Evolutionary conservation across 2,329 filamentous ascomycete genomes (phyloP).

Genomic region (Penicillium sp.): DNA sequence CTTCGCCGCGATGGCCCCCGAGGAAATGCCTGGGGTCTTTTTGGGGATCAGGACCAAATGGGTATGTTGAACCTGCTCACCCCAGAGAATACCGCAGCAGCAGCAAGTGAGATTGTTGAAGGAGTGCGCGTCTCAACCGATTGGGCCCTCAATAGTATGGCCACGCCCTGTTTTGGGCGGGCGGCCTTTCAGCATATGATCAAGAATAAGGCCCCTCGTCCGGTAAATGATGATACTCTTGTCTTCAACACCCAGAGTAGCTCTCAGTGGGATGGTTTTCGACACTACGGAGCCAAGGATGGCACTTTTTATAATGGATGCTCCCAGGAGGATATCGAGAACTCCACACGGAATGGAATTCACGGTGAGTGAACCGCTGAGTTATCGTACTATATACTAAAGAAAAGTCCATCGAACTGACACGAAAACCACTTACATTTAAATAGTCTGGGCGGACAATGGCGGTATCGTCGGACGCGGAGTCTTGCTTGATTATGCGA

Average conservation of each 20-base stretch:
- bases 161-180: slow-evolving; percentile 60
- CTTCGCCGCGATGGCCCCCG: slow-evolving; percentile 55
- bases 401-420: no score
- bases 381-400: no score
- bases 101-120: slow-evolving; percentile 50
- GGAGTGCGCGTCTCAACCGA: slow-evolving; percentile 58
- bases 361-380: slow-evolving; percentile 33
- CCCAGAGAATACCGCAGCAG: slow-evolving; percentile 46
- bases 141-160: slow-evolving; percentile 61
- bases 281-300: slow-evolving; percentile 45
- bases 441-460: slow-evolving; percentile 25
- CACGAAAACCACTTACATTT: background rate
- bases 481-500: slow-evolving; percentile 53
- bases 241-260: slow-evolving; percentile 60
- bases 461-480: slow-evolving; percentile 44
- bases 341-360: slow-evolving; percentile 46
- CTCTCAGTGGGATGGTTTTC: slow-evolving; percentile 56
- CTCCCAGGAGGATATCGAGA: slow-evolving; percentile 44
- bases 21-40: slow-evolving; percentile 62
- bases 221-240: slow-evolving; percentile 62
- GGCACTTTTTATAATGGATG: slow-evolving; percentile 49
- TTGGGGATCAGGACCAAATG: slow-evolving; percentile 55
- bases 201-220: slow-evolving; percentile 55
- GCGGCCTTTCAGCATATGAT: slow-evolving; percentile 60
- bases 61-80: slow-evolving; percentile 62